Evolutionary conservation across 106 monocot genomes (phyloP).

Genomic region (Chionographis japonica): DNA sequence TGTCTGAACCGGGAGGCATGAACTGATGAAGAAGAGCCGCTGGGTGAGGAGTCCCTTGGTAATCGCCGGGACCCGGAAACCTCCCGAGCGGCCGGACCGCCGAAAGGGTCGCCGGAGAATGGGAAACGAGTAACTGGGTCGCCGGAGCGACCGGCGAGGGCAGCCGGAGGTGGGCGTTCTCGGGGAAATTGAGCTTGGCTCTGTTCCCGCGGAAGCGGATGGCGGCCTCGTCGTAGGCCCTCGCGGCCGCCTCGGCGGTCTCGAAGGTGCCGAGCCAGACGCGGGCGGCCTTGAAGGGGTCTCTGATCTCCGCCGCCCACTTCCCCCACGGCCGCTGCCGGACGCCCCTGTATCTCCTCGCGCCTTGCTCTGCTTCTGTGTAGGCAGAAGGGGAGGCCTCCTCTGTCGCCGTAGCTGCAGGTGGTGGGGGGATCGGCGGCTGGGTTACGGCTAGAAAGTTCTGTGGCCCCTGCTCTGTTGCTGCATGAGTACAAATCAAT

Average conservation of each 20-base stretch:
- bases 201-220: constrained; percentile 11
- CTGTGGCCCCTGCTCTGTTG: not conserved
- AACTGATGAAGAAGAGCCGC: not conserved
- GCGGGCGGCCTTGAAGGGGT: constrained; percentile 13
- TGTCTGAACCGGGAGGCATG: not conserved
- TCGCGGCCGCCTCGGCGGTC: constrained; percentile 7
- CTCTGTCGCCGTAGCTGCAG: too few relatives aligned
- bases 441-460: not conserved
- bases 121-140: not conserved
- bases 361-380: not conserved
- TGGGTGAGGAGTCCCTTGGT: not conserved
- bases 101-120: not conserved
- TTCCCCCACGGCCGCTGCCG: constrained; percentile 15
- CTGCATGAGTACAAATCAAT: too few relatives aligned
- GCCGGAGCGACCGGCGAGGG: not conserved
- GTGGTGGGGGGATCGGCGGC: not conserved
- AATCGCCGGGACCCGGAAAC: not conserved
- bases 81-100: not conserved
- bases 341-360: constrained; percentile 11
- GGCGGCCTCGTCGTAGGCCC: constrained; percentile 14
- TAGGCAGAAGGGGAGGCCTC: not conserved
- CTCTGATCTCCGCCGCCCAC: constrained; percentile 15
- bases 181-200: constrained; percentile 17
- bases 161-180: not conserved
- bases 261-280: constrained; percentile 18